Evolutionary conservation across 2,329 filamentous ascomycete species (phyloP), one percentile per base, ranked within the genome.

Genomic region (Huntiella abstrusa): DNA sequence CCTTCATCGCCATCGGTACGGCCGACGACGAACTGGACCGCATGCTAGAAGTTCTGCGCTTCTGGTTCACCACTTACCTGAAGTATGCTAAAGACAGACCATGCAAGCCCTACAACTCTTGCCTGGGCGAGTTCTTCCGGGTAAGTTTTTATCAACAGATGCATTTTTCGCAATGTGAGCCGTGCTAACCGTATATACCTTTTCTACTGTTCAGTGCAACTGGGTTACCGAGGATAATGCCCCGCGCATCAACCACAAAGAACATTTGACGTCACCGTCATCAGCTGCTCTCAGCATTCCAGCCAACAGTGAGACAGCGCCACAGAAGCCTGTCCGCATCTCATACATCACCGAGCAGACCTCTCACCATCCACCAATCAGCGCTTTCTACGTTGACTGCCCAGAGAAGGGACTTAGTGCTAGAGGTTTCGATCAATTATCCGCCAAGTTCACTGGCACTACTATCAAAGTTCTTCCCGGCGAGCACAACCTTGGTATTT

Each of bases 41-140:
- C 54, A 95, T 95, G 83, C 73, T 98, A 44, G 87, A 88, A 57
- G 85, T 93, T 28, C 64, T 96, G 55, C 79, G 87, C 50, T 98
- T 96, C 64, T 98, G 91, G 91, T 93, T 96, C 57, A 96, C 91
- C 52, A 98, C 98, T 62, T 91, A 98, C 62, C 62, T 98, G 62
- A 98, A 98, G 74, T 98, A 96, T 58, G 84, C 92, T 60, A 96
- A 96, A 67, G 88, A 88, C 50, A 93, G 87, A 67, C 91, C 91
- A 38, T 96, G 88, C 76, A 98, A 98, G 64, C 91, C 91, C 8
- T 98, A 98, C 67, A 98, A 98, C 64, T 95, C 87, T 41, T 87
- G 86, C 33, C 65, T 98, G 43, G 91, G 91, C 53, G 91, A 98
- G 66, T 98, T 98, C 65, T 98, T 98, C 66, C 75, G 86, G 65